Percentiles rank a stretch among this genome's conserved stretches.
Evolutionary conservation across 2,329 filamentous ascomycete genomes (phyloP).

Genomic region (Amauroascus niger): DNA sequence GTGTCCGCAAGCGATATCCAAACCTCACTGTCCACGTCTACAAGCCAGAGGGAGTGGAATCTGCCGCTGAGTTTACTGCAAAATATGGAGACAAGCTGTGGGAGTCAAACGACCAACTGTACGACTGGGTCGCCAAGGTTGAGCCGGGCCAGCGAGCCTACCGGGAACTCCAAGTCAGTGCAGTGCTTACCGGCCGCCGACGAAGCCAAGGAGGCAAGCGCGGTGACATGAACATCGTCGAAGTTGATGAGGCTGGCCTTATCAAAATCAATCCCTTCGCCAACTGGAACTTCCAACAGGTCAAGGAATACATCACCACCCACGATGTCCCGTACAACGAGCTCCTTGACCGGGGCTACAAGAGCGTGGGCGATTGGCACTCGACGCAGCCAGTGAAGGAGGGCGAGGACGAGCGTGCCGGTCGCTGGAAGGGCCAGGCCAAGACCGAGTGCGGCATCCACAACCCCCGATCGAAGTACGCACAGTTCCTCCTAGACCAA

Average conservation of each 20-base stretch:
- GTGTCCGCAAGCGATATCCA: slow-evolving; percentile 66
- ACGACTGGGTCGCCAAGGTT: slow-evolving; percentile 96
- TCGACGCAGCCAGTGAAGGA: slow-evolving; percentile 83
- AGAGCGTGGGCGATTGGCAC: slow-evolving; percentile 97
- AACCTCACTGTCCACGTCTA: slow-evolving; percentile 76
- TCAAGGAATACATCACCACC: slow-evolving; percentile 75
- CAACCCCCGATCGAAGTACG: slow-evolving; percentile 92
- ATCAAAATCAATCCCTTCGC: slow-evolving; percentile 97
- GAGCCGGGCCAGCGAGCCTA: slow-evolving; percentile 92
- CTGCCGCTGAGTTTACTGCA: slow-evolving; percentile 64
- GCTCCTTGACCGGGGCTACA: slow-evolving; percentile 88
- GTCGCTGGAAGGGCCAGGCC: slow-evolving; percentile 87
- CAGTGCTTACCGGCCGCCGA: slow-evolving; percentile 83
- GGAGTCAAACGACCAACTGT: slow-evolving; percentile 76
- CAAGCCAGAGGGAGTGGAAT: slow-evolving; percentile 70
- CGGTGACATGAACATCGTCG: slow-evolving; percentile 80
- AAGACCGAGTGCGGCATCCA: slow-evolving; percentile 99
- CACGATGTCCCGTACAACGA: slow-evolving; percentile 89
- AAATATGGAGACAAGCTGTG: slow-evolving; percentile 76
- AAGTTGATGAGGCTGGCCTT: slow-evolving; percentile 81
- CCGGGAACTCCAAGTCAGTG: slow-evolving; percentile 72
- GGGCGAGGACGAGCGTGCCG: slow-evolving; percentile 89
- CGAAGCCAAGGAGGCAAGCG: slow-evolving; percentile 89
- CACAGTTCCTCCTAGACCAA: slow-evolving; percentile 67
- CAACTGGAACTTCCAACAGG: slow-evolving; percentile 85